A percentile compares a stretch with the other conserved stretches of the same genome.
phyloP scores from a whole-genome alignment of 129 eudicot genomes.

The Flaveria linearis region DNA sequence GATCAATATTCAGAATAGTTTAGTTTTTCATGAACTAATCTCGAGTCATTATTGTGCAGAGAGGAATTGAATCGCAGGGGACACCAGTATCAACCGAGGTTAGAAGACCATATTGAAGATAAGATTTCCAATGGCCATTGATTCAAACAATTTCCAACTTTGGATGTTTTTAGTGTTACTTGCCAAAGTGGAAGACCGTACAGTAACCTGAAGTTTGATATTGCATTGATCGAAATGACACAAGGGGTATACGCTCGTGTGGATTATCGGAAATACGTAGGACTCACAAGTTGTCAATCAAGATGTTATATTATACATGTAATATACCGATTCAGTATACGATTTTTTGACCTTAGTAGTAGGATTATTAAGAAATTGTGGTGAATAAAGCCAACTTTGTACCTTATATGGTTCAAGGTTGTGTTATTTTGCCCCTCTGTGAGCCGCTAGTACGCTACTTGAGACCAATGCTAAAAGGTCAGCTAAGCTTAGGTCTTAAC shows the following conservation, averaged over 20 bases:
- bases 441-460: not conserved
- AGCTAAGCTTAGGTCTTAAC: not conserved
- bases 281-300: not conserved
- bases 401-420: slow-evolving; percentile 9
- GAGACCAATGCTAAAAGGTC: not conserved
- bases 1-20: no score
- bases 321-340: slow-evolving; percentile 26
- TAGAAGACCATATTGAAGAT: slow-evolving; percentile 37
- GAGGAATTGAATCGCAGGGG: slow-evolving; percentile 52
- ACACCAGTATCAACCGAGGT: slow-evolving; percentile 36
- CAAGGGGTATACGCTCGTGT: slow-evolving; percentile 13
- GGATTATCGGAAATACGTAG: slow-evolving; percentile 10
- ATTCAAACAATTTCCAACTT: not conserved
- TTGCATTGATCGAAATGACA: slow-evolving; percentile 12
- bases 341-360: slow-evolving; percentile 23
- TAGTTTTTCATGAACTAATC: not conserved
- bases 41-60: slow-evolving; percentile 33
- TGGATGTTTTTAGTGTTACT: not conserved
- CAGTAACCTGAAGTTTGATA: slow-evolving; percentile 28
- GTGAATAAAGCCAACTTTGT: slow-evolving; percentile 35
- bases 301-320: slow-evolving; percentile 33
- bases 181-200: slow-evolving; percentile 2
- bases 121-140: slow-evolving; percentile 38
- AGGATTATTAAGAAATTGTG: slow-evolving; percentile 26
- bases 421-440: not conserved